These are phyloP conservation scores for Calonectria montana DNA, from an alignment of 2,329 filamentous ascomycete species.

Conservation along the genomic window DNA sequence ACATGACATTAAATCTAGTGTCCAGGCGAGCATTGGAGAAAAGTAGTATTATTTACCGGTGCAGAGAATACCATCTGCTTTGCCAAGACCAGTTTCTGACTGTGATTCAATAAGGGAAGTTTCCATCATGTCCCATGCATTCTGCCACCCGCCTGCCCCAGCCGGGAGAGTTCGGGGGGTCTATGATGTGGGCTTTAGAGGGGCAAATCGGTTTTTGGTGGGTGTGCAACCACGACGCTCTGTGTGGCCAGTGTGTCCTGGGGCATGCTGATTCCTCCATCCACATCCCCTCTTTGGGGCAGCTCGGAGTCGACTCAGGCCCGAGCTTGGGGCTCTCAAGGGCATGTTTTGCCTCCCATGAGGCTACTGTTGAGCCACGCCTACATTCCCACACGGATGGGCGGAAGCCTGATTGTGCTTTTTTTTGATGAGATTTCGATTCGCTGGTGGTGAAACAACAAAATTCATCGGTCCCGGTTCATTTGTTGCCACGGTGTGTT, in stretches of 20 bases:
- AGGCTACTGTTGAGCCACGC: conserved; percentile 44
- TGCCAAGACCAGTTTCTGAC: background rate
- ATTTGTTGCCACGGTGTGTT: conserved; percentile 34
- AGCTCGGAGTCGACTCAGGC: conserved; percentile 24
- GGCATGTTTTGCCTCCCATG: conserved; percentile 16
- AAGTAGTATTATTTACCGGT: no score
- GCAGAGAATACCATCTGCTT: no score
- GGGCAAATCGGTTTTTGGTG: conserved; percentile 22
- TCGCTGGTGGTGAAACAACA: conserved; percentile 33
- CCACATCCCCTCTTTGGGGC: conserved; percentile 10
- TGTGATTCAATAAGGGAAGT: background rate
- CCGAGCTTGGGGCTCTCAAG: conserved; percentile 17
- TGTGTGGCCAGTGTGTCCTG: conserved; percentile 18
- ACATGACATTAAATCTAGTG: no score
- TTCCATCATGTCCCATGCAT: background rate
- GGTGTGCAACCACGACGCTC: conserved; percentile 10
- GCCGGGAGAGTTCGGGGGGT: conserved; percentile 43
- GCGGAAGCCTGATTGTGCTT: conserved; percentile 39
- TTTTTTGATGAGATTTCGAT: conserved; percentile 43
- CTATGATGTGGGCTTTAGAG: conserved; percentile 12
- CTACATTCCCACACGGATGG: conserved; percentile 36
- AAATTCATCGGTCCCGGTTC: conserved; percentile 26
- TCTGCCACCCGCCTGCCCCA: conserved; percentile 11
- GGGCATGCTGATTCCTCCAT: conserved; percentile 6
- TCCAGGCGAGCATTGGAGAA: no score